Conservation (phyloP, 768 basidiomycete species). For the Podaxis pistillaris region DNA sequence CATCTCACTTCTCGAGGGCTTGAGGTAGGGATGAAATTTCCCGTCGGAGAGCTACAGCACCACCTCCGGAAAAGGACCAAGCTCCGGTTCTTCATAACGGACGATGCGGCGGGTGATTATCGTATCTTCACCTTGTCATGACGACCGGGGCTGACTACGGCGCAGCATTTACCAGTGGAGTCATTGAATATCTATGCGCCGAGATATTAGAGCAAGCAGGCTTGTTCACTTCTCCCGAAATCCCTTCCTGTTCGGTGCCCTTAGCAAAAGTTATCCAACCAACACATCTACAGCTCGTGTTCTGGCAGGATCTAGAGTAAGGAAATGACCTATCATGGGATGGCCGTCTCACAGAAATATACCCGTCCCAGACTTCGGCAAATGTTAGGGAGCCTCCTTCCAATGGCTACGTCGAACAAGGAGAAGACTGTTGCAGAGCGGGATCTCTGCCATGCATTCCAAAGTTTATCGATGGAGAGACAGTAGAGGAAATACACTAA, state of each 20-base stretch:
- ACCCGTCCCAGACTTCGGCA: neutral
- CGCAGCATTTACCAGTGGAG: slow-evolving; percentile 78
- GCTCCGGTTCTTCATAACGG: slow-evolving; percentile 18
- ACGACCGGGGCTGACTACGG: neutral
- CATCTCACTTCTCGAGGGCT: neutral
- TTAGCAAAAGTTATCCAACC: slow-evolving; percentile 5
- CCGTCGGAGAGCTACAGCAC: neutral
- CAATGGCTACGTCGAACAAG: neutral
- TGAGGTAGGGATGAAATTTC: slow-evolving; percentile 7
- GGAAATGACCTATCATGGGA: neutral
- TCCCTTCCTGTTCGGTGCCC: neutral
- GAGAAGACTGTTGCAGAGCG: neutral
- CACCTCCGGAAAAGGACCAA: neutral
- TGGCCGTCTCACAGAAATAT: neutral
- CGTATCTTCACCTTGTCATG: neutral
- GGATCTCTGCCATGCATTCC: slow-evolving; percentile 1
- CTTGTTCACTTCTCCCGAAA: slow-evolving; percentile 4
- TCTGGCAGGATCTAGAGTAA: slow-evolving; percentile 8
- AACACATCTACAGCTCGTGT: slow-evolving; percentile 1
- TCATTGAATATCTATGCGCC: slow-evolving; percentile 84
- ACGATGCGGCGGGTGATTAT: slow-evolving; percentile 60
- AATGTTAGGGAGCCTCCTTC: slow-evolving; percentile 3
- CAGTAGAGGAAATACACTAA: neutral
- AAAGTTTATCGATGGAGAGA: slow-evolving; percentile 1
- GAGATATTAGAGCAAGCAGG: slow-evolving; percentile 88